Evolutionary conservation across 2,329 filamentous ascomycete genomes (phyloP).

Genomic region (Trichocomaceae sp.): DNA sequence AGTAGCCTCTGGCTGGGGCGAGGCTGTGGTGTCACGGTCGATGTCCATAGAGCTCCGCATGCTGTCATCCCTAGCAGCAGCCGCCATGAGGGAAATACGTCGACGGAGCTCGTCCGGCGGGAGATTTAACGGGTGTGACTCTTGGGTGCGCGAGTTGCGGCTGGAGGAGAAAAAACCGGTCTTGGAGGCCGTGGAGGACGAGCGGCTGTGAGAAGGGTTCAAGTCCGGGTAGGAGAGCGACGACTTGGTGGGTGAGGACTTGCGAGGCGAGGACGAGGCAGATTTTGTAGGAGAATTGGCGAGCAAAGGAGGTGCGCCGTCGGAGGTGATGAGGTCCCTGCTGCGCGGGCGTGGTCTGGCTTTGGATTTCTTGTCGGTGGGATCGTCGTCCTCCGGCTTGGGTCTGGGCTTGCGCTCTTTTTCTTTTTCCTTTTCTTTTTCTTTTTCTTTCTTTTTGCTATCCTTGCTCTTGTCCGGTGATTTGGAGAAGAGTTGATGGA

Average conservation of each 20-base stretch:
- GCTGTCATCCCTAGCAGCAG: conserved; percentile 35
- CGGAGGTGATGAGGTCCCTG: conserved; percentile 1
- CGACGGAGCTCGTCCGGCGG: conserved; percentile 82
- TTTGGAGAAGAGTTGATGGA: conserved; percentile 35
- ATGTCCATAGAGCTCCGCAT: conserved; percentile 65
- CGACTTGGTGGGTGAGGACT: conserved; percentile 18
- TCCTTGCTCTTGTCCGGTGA: conserved; percentile 23
- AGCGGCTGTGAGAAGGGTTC: conserved; percentile 23
- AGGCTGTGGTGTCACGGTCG: conserved; percentile 57
- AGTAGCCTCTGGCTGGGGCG: conserved; percentile 44
- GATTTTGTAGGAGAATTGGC: conserved; percentile 19
- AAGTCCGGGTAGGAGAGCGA: conserved; percentile 14
- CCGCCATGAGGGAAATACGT: conserved; percentile 52
- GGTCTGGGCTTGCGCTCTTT: conserved; percentile 14
- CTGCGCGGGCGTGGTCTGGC: neutral
- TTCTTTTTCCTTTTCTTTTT: conserved; percentile 19
- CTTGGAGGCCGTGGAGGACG: conserved; percentile 24
- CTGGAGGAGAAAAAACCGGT: conserved; percentile 30
- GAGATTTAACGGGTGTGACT: conserved; percentile 83
- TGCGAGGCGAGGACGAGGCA: conserved; percentile 10
- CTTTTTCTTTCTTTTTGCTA: conserved; percentile 15
- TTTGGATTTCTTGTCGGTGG: neutral
- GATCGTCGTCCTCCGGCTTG: neutral
- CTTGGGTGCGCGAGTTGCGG: conserved; percentile 46
- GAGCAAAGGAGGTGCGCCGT: conserved; percentile 9